phyloP scores from a whole-genome alignment of 176 grass and related monocot genomes.

The Aegilops sharonensis region DNA sequence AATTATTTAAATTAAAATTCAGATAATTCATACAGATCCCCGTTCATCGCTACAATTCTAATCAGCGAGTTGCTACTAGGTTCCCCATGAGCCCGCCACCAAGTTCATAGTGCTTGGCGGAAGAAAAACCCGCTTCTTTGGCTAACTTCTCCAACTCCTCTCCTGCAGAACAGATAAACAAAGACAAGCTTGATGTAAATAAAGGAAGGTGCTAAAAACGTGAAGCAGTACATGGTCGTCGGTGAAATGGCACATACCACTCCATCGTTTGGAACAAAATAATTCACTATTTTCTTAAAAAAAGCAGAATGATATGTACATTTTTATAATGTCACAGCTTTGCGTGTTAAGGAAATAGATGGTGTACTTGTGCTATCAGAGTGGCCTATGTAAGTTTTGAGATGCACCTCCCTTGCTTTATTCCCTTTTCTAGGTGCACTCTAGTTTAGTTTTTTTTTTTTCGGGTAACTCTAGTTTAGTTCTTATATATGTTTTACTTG shows the following conservation, averaged over 20 bases:
- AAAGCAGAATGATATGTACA: neutral
- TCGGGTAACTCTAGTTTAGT: neutral
- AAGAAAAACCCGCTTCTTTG: constrained; percentile 70
- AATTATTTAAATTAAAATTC: neutral
- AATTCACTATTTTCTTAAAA: neutral
- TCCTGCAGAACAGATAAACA: constrained; percentile 33
- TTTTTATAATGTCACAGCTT: neutral
- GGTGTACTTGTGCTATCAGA: neutral
- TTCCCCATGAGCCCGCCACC: constrained; percentile 83
- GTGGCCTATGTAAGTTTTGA: neutral
- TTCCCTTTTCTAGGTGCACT: neutral
- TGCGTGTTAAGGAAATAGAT: neutral
- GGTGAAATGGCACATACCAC: neutral
- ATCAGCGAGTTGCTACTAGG: constrained; percentile 58
- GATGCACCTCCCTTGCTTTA: neutral
- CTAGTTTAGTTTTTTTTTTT: neutral
- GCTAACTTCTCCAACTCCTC: constrained; percentile 80
- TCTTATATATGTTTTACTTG: neutral
- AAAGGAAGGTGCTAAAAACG: neutral
- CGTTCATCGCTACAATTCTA: neutral
- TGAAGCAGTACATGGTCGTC: neutral
- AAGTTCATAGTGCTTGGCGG: constrained; percentile 71
- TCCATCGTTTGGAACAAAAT: neutral
- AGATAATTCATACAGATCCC: neutral
- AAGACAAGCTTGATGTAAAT: neutral